Base-by-base conservation (phyloP, 192 early-diverging fungal genomes). In the Phycomyces nitens region DNA sequence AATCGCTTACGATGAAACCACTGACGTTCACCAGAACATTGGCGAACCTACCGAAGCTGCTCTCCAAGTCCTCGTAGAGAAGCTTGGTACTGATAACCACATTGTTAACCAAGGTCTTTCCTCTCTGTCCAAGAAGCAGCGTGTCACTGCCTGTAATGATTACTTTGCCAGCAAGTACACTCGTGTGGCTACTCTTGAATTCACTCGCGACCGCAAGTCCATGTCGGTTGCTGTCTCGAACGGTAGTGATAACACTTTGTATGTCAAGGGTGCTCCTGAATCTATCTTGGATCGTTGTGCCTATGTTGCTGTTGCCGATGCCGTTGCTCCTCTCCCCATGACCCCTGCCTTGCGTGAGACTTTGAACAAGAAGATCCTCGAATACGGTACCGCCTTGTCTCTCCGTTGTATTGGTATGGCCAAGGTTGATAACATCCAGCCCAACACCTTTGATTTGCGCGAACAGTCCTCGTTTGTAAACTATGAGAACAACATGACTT, bases 41-140 rank as follows among this genome's bases (percentile, higher is more conserved):
- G 97, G 97, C 56, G 97, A 99, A 81, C 96, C 97, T 2, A 99
- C 97, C 43, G 97, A 99, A 79, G 97, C 95, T 12, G 97, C 97
- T 24, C 82, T 99, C 57, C 88, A 89, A 57, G 89, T 93, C 20
- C 83, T 98, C 55, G 94, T 90, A 11, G 97, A 98, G 79, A 97
- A 97, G 78, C 66, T 98, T 53, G 91, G 90, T 53, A 92, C 94
- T 7, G 80, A 87, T 60, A 84, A 91, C 67, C 41, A 69, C 5
- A 56, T 58, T 9, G 81, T 93, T 21, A 99, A 97, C 73, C 62
- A 62, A 21, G 72, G 71, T 26, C 68, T 91, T 24, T 27, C 27
- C 41, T 42, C 27, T 42, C 77, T 85, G 43, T 74, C 83, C 59
- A 71, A 74, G 41, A 72, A 73, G 22, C 76, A 85, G 42, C 88